A percentile compares a stretch with the other conserved stretches of the same genome.
Conservation (phyloP, 768 basidiomycete genomes). For the Pisolithus orientalis region DNA sequence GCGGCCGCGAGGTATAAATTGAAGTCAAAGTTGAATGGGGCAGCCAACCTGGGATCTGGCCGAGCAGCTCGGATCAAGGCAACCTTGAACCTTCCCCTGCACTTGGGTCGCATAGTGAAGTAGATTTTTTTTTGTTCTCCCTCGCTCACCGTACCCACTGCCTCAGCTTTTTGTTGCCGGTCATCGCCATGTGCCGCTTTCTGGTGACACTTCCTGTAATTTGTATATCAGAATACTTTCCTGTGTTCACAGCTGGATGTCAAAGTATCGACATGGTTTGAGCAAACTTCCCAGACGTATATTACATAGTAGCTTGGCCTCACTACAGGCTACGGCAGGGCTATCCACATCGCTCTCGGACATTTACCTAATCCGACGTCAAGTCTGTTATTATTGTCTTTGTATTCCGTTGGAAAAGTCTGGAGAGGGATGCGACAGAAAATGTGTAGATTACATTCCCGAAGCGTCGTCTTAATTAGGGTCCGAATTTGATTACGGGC, state of each 20-base stretch:
- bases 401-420: neutral
- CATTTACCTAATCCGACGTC: constrained; percentile 25
- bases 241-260: neutral
- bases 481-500: constrained; percentile 14
- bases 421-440: neutral
- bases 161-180: neutral
- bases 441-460: neutral
- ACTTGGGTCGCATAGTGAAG: neutral
- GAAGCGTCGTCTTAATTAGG: neutral
- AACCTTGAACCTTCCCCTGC: neutral
- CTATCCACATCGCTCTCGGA: constrained; percentile 23
- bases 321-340: neutral
- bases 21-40: neutral
- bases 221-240: neutral
- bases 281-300: neutral
- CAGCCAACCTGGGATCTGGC: neutral
- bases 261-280: neutral
- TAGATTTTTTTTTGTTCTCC: neutral
- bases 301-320: neutral
- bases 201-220: neutral
- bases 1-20: neutral
- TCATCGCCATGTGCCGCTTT: neutral
- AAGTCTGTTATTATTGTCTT: neutral
- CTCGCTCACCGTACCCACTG: neutral
- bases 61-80: neutral